phyloP scores from a whole-genome alignment of 139 green algal genomes.

The Tetraselmis striata region DNA sequence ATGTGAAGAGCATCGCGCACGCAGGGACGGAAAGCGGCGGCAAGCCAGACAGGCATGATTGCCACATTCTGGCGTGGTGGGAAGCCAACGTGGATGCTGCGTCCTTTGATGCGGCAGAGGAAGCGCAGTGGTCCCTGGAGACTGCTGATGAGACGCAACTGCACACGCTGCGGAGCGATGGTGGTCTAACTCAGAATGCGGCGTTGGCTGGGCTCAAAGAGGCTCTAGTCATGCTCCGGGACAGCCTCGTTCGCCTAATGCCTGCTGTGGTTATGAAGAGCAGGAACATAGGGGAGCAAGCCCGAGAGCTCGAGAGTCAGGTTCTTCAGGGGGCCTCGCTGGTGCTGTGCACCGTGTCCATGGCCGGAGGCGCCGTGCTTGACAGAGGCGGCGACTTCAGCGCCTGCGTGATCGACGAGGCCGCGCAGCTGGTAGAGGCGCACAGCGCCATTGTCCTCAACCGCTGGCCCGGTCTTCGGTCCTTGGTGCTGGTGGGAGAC shows the following conservation, averaged over 20 bases:
- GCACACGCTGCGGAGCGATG: background rate
- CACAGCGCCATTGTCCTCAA: conserved; percentile 12
- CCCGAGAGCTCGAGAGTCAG: background rate
- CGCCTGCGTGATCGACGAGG: conserved; percentile 13
- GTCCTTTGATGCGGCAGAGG: background rate
- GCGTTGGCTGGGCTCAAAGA: background rate
- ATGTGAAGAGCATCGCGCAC: background rate
- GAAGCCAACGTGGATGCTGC: no score
- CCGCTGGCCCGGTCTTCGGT: background rate
- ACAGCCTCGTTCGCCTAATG: background rate
- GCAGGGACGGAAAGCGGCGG: background rate
- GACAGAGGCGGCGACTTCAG: background rate
- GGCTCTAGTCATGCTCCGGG: background rate
- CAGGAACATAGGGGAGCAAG: background rate
- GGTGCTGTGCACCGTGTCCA: conserved; percentile 20
- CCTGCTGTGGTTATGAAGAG: no score
- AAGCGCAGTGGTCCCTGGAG: background rate
- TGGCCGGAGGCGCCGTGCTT: background rate
- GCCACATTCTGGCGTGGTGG: no score
- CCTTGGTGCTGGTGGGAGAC: conserved; percentile 15
- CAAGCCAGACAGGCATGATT: no score
- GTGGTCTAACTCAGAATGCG: background rate
- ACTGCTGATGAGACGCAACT: background rate
- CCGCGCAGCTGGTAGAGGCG: conserved; percentile 19
- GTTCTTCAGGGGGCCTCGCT: background rate